Conservation (phyloP, 805 yeast species). For the Metschnikowia orientalis region DNA sequence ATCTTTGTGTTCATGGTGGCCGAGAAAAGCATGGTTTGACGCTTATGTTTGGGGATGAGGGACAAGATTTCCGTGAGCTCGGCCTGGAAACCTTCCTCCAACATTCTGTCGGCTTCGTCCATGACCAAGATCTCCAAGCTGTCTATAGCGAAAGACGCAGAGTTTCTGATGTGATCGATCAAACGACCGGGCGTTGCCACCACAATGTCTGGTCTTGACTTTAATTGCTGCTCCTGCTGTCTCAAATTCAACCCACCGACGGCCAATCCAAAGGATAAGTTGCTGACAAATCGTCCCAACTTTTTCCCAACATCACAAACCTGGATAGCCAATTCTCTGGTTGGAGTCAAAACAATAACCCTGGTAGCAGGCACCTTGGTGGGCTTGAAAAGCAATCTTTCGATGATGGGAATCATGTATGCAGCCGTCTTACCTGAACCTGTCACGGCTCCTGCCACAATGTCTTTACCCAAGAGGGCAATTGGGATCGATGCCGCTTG, state of each 20-base stretch:
- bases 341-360: constrained; percentile 88
- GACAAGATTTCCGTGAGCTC: constrained; percentile 88
- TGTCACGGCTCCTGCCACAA: constrained; percentile 98
- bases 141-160: constrained; percentile 88
- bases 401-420: constrained; percentile 91
- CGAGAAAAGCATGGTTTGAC: constrained; percentile 91
- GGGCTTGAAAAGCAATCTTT: constrained; percentile 86
- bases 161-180: constrained; percentile 93
- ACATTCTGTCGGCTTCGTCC: constrained; percentile 99
- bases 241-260: constrained; percentile 96
- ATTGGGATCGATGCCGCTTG: constrained; percentile 92
- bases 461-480: constrained; percentile 88
- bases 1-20: constrained; percentile 97
- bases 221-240: constrained; percentile 92
- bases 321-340: constrained; percentile 97
- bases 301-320: constrained; percentile 90
- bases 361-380: constrained; percentile 81
- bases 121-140: constrained; percentile 86
- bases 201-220: constrained; percentile 90
- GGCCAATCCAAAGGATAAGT: constrained; percentile 85
- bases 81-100: constrained; percentile 97
- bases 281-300: constrained; percentile 70
- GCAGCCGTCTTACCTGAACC: constrained; percentile 99
- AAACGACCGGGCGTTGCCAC: constrained; percentile 99
- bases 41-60: constrained; percentile 73